phyloP scores from a whole-genome alignment of 768 basidiomycete species.

The Leccinum imitatum region DNA sequence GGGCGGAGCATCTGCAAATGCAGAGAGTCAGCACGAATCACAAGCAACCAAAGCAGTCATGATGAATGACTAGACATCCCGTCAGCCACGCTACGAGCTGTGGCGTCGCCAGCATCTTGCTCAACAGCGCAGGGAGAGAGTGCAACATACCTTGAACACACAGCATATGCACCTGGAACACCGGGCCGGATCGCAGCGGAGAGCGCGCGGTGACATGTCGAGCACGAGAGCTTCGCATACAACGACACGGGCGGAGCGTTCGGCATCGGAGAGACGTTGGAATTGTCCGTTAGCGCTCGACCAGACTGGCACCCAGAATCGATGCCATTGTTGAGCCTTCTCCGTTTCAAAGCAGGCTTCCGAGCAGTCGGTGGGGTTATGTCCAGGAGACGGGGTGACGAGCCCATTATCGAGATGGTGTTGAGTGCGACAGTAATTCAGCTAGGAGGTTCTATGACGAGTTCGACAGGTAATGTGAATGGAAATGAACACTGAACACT shows the following conservation, averaged over 20 bases:
- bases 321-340: slow-evolving; percentile 19
- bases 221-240: slow-evolving; percentile 25
- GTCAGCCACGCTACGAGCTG: neutral
- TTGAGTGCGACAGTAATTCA: neutral
- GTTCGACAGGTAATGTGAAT: neutral
- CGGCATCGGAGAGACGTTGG: slow-evolving; percentile 12
- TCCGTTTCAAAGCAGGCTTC: slow-evolving; percentile 27
- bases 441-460: neutral
- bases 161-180: slow-evolving; percentile 2
- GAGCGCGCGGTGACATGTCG: slow-evolving; percentile 31
- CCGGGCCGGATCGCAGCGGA: slow-evolving; percentile 20
- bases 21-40: slow-evolving; percentile 5
- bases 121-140: neutral
- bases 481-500: neutral
- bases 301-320: slow-evolving; percentile 16
- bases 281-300: slow-evolving; percentile 21
- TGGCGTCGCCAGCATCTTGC: neutral
- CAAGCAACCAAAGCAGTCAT: neutral
- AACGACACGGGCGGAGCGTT: slow-evolving; percentile 1
- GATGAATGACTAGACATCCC: neutral
- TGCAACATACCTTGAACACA: slow-evolving; percentile 25
- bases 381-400: slow-evolving; percentile 14
- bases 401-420: slow-evolving; percentile 15
- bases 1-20: slow-evolving; percentile 31
- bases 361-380: slow-evolving; percentile 12